Evolutionary conservation across 164 flowering plant genomes (phyloP).

Genomic region (Stephania cephalantha): DNA sequence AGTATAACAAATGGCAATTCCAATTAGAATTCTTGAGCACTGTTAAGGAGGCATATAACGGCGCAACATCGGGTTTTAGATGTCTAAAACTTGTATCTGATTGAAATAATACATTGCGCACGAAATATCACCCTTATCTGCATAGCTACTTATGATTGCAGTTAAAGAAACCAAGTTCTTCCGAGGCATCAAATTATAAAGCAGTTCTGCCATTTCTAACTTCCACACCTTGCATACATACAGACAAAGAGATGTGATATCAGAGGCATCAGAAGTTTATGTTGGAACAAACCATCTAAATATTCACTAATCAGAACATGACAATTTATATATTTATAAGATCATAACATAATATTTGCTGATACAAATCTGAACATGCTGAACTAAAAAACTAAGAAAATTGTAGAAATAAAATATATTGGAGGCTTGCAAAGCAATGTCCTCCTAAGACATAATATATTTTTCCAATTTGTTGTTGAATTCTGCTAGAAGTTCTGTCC

Average conservation of each 20-base stretch:
- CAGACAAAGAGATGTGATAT: conserved; percentile 31
- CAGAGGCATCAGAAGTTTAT: conserved; percentile 19
- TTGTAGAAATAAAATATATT: no score
- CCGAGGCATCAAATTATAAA: conserved; percentile 19
- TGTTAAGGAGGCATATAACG: conserved; percentile 33
- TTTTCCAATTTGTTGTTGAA: no score
- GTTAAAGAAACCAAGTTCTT: conserved; percentile 32
- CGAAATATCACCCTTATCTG: conserved; percentile 27
- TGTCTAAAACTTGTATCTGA: conserved; percentile 17
- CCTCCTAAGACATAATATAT: no score
- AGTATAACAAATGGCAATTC: conserved; percentile 26
- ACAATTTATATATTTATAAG: no score
- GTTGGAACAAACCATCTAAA: no score
- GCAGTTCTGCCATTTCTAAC: conserved; percentile 22
- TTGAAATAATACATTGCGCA: conserved; percentile 21
- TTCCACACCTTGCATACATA: conserved; percentile 24
- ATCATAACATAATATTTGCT: no score
- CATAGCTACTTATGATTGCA: conserved; percentile 34
- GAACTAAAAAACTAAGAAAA: no score
- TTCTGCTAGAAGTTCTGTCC: no score
- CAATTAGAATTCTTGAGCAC: conserved; percentile 15
- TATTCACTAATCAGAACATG: no score
- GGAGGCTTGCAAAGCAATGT: no score
- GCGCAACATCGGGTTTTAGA: conserved; percentile 38
- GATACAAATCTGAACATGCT: no score